A percentile compares a stretch with the other conserved stretches of the same genome.
Conservation (phyloP, 192 early-diverging fungal genomes). For the Coemansia sp. region DNA sequence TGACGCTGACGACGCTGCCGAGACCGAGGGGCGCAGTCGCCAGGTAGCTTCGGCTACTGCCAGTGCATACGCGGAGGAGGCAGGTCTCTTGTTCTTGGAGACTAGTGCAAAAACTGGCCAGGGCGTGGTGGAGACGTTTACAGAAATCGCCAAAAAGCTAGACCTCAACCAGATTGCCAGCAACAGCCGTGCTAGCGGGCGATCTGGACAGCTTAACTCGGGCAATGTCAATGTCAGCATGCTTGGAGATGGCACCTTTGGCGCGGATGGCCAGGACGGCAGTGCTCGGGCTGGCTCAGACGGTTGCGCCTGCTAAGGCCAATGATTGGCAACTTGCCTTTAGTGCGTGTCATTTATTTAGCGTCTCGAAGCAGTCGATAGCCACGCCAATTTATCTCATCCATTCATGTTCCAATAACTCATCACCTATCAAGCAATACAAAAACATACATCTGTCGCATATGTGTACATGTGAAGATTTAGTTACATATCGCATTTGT, state of each 20-base stretch:
- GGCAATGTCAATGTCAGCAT: conserved; percentile 53
- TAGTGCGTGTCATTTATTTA: conserved; percentile 15
- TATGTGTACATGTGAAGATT: background rate
- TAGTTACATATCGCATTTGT: background rate
- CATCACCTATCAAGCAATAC: background rate
- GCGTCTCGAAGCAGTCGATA: conserved; percentile 15
- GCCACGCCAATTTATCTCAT: conserved; percentile 20
- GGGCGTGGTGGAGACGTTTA: conserved; percentile 87
- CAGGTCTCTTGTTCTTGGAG: conserved; percentile 84
- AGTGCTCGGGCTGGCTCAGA: conserved; percentile 17
- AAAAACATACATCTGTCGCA: conserved; percentile 6
- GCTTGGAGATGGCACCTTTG: conserved; percentile 38
- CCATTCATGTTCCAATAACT: conserved; percentile 5
- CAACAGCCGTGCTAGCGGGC: conserved; percentile 22
- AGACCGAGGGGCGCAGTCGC: conserved; percentile 51
- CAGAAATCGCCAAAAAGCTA: conserved; percentile 71
- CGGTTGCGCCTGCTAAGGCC: conserved; percentile 48
- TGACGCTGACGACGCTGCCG: conserved; percentile 49
- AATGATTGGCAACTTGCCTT: conserved; percentile 24
- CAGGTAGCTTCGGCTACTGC: conserved; percentile 76
- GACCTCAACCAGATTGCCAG: conserved; percentile 48
- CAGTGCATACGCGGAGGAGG: conserved; percentile 75
- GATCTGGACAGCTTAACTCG: conserved; percentile 50
- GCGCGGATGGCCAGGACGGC: conserved; percentile 16
- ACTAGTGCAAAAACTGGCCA: conserved; percentile 86